Evolutionary conservation across 2,329 filamentous ascomycete species (phyloP), one percentile per base, ranked within the genome.

Genomic region (Colletotrichum navitas): DNA sequence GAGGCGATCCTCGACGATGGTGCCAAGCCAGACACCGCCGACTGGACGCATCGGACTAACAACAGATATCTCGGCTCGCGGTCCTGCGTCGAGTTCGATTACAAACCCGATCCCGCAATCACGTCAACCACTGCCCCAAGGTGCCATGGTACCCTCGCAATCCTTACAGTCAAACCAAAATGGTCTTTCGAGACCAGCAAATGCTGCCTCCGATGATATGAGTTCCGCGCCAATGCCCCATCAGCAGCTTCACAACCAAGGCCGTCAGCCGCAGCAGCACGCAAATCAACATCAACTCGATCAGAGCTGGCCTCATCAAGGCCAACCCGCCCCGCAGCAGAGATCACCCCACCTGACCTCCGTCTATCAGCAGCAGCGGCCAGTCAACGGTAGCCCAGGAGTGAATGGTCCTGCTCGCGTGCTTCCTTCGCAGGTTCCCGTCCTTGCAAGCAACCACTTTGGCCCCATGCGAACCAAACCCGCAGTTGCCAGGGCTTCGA

Each of bases 341-440:
- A 34, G 4, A 8, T 63, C 68, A n/a, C 65, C 68, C 14, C 64
- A 52, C 29, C 59, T 36, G 18, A 1, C 47, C 18, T 32, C 52
- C 21, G 58, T 32, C 10, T 54, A 68, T 3, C 58, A 68, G 18
- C 58, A 51, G 12, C 45, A 7, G 12, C 41, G 68, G 5, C 24
- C 56, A 8, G 34, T 45, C 32, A 68, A 39, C 36, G 11, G 11
- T 24, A 63, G 58, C 34, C 7, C 59, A 11, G 59, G 43, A 36
- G 43, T 29, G 18, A 62, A 63, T 8, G 39, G 29, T 8, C 24
- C 51, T n/a, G 45, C 59, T 7, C 52, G 52, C 14, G 49, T 59
- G 45, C 65, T 71, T 58, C 65, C 65, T 6, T 68, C 68, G 3
- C 66, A 71, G 24, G 65, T 66, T 11, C 68, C 52, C 8, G 24